Percentiles rank a stretch among this genome's conserved stretches.
Conservation (phyloP, 352 stramenopile genomes). For the Phytophthora sojae region DNA sequence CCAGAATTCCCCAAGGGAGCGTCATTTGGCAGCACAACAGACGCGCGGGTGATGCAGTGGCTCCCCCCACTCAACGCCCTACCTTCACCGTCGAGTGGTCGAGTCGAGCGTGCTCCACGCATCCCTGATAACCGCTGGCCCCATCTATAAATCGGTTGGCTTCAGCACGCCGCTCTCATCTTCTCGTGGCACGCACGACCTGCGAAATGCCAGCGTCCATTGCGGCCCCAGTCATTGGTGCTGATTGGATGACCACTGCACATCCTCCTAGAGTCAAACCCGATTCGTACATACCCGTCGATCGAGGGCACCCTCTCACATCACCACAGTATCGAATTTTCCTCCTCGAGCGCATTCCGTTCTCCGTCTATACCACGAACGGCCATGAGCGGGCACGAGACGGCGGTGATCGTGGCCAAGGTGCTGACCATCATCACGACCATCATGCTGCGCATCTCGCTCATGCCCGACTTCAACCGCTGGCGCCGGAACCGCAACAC, state of each 20-base stretch:
- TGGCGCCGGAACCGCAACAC: slow-evolving; percentile 30
- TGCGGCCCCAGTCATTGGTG: slow-evolving; percentile 2
- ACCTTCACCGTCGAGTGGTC: slow-evolving; percentile 6
- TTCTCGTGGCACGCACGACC: slow-evolving; percentile 28
- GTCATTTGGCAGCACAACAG: too few species aligned
- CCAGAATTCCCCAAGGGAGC: too few species aligned
- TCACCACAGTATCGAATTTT: slow-evolving; percentile 28
- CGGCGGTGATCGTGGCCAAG: neutral
- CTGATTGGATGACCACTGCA: slow-evolving; percentile 35
- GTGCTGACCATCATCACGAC: slow-evolving; percentile 39
- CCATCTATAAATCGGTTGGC: slow-evolving; percentile 13
- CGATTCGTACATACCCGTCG: neutral
- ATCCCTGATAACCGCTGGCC: slow-evolving; percentile 14
- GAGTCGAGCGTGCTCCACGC: neutral
- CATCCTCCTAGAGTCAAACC: slow-evolving; percentile 15
- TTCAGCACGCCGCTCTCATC: slow-evolving; percentile 6
- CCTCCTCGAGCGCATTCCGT: slow-evolving; percentile 3
- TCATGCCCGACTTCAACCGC: slow-evolving; percentile 36
- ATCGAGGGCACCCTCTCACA: too few species aligned
- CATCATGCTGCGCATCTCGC: slow-evolving; percentile 38
- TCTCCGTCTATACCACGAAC: too few species aligned
- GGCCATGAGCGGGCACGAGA: slow-evolving; percentile 20
- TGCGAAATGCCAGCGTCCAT: slow-evolving; percentile 23
- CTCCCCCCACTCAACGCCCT: too few species aligned
- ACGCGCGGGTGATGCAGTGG: too few species aligned